Evolutionary conservation across 805 yeast genomes (phyloP).

Genomic region (Yamadazyma tumulicola): DNA sequence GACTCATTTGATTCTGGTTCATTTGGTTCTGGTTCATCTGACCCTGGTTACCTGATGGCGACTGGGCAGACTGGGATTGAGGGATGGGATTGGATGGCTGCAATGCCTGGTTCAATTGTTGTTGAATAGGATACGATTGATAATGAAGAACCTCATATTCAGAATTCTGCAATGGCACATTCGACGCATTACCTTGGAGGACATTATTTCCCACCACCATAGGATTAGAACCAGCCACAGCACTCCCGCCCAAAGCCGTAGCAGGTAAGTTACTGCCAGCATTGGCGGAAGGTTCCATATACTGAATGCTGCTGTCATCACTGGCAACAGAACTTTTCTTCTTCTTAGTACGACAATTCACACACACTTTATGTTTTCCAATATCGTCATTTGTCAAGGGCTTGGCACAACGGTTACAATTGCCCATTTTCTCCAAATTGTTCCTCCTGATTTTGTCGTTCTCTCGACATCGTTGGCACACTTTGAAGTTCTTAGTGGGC

Average conservation of each 20-base stretch:
- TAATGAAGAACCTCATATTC: constrained; percentile 8
- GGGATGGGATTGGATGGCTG: constrained; percentile 14
- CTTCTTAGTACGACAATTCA: constrained; percentile 50
- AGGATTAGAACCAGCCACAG: constrained; percentile 1
- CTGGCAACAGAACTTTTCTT: constrained; percentile 26
- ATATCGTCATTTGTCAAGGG: constrained; percentile 43
- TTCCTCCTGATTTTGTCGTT: constrained; percentile 58
- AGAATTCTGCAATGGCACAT: background rate
- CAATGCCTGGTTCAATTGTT: constrained; percentile 14
- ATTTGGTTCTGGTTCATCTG: background rate
- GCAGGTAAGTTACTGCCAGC: background rate
- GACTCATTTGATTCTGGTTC: background rate
- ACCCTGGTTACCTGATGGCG: background rate
- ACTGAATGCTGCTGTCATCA: too few species aligned
- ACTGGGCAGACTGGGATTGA: background rate
- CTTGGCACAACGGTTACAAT: constrained; percentile 61
- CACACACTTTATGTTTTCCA: constrained; percentile 56
- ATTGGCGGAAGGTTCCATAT: background rate
- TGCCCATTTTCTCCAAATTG: constrained; percentile 53
- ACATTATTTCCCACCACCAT: background rate
- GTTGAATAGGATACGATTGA: constrained; percentile 10
- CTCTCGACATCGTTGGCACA: constrained; percentile 62
- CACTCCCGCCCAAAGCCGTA: constrained; percentile 3
- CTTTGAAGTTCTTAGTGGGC: constrained; percentile 44
- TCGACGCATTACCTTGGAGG: background rate